Evolutionary conservation across 176 grass and related monocot species (phyloP), one percentile per base, ranked within the genome.

Genomic region (Lolium rigidum): DNA sequence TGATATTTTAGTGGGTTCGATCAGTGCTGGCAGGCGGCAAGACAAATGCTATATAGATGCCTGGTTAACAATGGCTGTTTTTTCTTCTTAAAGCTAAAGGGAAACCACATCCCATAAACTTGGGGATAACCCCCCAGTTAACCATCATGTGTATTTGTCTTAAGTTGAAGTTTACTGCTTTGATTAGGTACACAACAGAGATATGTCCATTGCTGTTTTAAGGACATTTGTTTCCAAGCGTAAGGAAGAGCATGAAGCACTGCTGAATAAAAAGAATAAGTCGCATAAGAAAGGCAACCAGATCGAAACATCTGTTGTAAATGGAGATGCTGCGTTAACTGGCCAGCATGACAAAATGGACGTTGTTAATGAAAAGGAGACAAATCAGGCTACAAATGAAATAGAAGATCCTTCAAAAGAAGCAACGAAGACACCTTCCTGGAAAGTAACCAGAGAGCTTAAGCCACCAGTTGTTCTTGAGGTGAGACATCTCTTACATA

Each of bases 191-290:
- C 90, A 99, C 89, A 99, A 99, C 59, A 91, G 97, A 87, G 97
- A 99, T 44, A 99, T 99, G 90, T 99, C 94, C 56, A 91, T 99
- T 88, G 94, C 94, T 72, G 80, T 99, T 82, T 85, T 99, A 84
- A 94, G 97, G 87, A 88, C 90, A 68, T 99, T 91, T 73, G 87
- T 99, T 70, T 47, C 60, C 56, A 99, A 94, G 77, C 88, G 88
- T 15, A 94, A 96, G 79, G 94, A 99, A 92, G 97, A 96, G 67
- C 89, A 96, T 73, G 92, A 88, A 43, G 69, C 87, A 73, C 78
- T 90, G 80, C 58, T 91, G 64, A 85, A 92, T 49, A 99, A 91
- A 83, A 96, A 73, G 82, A 88, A 85, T 59, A 90, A 73, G 35
- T 70, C 86, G 11, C 77, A 77, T 85, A 9, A 88, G 13, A 88